phyloP scores from a whole-genome alignment of 2,329 filamentous ascomycete species.

The Ascochyta rabiei region DNA sequence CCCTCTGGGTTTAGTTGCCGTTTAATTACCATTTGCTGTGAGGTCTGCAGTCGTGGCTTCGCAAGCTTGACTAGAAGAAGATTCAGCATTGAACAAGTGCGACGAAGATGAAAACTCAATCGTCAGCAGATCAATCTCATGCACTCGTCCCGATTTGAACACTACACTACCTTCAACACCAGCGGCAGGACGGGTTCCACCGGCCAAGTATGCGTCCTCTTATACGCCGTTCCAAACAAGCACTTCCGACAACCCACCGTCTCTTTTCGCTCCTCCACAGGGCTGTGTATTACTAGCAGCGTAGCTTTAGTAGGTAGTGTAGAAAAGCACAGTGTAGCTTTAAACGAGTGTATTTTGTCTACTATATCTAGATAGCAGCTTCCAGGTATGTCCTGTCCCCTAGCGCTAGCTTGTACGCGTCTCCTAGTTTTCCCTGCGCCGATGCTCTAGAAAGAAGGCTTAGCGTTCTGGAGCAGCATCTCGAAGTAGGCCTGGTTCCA shows the following conservation, averaged over 20 bases:
- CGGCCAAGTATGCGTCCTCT: neutral
- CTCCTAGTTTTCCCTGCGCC: too few relatives aligned
- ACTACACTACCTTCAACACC: neutral
- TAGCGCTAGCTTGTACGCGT: too few relatives aligned
- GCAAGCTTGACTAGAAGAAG: too few relatives aligned
- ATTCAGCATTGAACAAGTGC: too few relatives aligned
- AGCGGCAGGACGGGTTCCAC: conserved; percentile 2
- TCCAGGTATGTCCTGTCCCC: neutral
- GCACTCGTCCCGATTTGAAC: too few relatives aligned
- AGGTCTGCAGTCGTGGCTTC: too few relatives aligned
- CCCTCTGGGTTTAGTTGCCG: too few relatives aligned
- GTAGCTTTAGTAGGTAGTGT: too few relatives aligned
- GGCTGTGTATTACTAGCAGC: too few relatives aligned
- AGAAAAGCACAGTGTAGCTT: neutral
- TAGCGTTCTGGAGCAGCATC: conserved; percentile 46
- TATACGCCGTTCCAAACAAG: conserved; percentile 1
- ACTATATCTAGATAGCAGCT: neutral
- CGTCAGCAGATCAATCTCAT: too few relatives aligned
- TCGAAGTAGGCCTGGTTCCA: conserved; percentile 65
- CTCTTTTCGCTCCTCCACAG: neutral
- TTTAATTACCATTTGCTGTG: too few relatives aligned
- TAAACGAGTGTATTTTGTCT: neutral
- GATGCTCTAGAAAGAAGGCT: conserved; percentile 40
- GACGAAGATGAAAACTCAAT: too few relatives aligned
- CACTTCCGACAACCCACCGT: neutral